Evolutionary conservation across 164 flowering plant species (phyloP).

Genomic region (Berberis vulgaris): DNA sequence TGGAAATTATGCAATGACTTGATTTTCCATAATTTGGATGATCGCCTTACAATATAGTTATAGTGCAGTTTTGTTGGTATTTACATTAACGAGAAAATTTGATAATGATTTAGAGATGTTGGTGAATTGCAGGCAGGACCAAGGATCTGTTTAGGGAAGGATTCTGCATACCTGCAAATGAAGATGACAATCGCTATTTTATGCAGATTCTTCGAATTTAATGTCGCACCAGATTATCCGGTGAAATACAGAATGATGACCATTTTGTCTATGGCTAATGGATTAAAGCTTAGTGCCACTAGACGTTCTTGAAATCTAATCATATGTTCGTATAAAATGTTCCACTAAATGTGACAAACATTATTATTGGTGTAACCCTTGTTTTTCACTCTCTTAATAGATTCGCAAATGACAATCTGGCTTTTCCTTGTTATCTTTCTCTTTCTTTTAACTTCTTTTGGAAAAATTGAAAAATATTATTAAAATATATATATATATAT

Average conservation of each 20-base stretch:
- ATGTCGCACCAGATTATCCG: slow-evolving; percentile 45
- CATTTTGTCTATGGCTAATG: slow-evolving; percentile 71
- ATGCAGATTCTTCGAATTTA: slow-evolving; percentile 67
- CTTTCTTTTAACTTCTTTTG: too few species aligned
- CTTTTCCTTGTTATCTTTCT: too few species aligned
- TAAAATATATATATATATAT: too few species aligned
- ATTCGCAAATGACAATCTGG: too few species aligned
- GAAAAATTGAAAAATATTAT: too few species aligned
- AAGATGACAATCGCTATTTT: slow-evolving; percentile 85
- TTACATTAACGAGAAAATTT: neutral
- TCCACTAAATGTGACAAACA: too few species aligned
- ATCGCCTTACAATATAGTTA: neutral
- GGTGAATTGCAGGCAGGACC: slow-evolving; percentile 71
- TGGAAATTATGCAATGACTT: neutral
- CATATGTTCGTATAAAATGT: too few species aligned
- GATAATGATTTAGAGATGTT: neutral
- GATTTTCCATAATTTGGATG: neutral
- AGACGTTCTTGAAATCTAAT: slow-evolving; percentile 16
- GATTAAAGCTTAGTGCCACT: slow-evolving; percentile 47
- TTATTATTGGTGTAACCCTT: too few species aligned
- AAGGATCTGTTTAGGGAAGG: slow-evolving; percentile 92
- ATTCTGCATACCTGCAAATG: slow-evolving; percentile 95
- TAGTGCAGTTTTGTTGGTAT: neutral
- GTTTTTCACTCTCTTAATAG: too few species aligned
- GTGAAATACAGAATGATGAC: slow-evolving; percentile 93